Percentiles rank a stretch among this genome's conserved stretches.
Evolutionary conservation across 2,329 filamentous ascomycete species (phyloP).

Genomic region (Aspergillus tamarii): DNA sequence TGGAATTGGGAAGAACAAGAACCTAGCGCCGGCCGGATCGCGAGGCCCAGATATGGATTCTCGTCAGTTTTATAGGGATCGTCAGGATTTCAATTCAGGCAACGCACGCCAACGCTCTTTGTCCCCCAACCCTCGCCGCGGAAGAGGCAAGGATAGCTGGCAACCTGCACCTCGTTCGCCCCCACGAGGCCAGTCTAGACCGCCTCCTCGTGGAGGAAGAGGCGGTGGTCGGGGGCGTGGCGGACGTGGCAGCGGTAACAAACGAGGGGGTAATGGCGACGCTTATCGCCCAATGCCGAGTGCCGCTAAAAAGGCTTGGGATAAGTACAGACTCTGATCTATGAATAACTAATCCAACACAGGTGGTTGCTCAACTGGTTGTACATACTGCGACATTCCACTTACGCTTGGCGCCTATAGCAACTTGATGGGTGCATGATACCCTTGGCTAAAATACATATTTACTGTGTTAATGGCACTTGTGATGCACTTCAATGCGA

Average conservation of each 20-base stretch:
- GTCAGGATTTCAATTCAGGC: conserved; percentile 29
- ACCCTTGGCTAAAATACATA: neutral
- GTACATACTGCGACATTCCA: neutral
- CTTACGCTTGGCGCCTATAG: neutral
- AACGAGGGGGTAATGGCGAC: conserved; percentile 26
- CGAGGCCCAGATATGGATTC: conserved; percentile 19
- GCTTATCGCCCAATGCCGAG: conserved; percentile 38
- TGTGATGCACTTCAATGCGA: neutral
- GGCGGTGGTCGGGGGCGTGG: conserved; percentile 25
- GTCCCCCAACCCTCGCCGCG: conserved; percentile 31
- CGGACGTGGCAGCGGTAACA: conserved; percentile 25
- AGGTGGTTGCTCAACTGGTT: neutral
- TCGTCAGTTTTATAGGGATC: conserved; percentile 29
- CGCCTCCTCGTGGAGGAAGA: conserved; percentile 14
- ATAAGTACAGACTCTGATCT: conserved; percentile 32
- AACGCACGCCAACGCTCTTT: conserved; percentile 35
- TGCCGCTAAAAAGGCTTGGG: conserved; percentile 37
- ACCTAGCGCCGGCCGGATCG: conserved; percentile 25
- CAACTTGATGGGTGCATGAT: neutral
- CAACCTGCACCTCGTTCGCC: conserved; percentile 28
- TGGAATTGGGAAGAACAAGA: conserved; percentile 33
- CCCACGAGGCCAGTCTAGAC: conserved; percentile 20
- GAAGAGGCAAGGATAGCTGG: conserved; percentile 26
- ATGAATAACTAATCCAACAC: conserved; percentile 5
- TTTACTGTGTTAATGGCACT: neutral